Conservation (phyloP, 306 rosid genomes). For the Begonia peltatifolia region DNA sequence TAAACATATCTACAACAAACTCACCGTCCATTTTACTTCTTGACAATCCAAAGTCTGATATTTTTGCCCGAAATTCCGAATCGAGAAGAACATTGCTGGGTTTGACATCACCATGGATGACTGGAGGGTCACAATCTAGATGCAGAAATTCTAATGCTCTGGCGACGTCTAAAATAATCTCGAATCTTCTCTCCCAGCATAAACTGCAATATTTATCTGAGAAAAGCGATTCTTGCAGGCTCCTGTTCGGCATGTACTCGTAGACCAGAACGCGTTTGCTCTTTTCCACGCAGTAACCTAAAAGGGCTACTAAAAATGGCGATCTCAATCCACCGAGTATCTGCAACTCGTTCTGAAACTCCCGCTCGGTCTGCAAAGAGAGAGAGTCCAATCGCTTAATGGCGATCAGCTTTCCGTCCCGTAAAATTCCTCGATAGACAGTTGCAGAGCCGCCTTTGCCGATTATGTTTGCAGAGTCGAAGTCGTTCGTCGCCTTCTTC, state of each 20-base stretch:
- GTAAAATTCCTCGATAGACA: conserved; percentile 65
- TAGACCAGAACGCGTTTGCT: conserved; percentile 58
- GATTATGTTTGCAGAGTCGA: conserved; percentile 51
- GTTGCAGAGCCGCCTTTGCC: conserved; percentile 98
- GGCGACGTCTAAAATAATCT: conserved; percentile 56
- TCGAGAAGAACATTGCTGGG: conserved; percentile 90
- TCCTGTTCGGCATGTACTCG: conserved; percentile 78
- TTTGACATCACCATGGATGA: conserved; percentile 85
- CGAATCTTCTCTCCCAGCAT: conserved; percentile 81
- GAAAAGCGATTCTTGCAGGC: conserved; percentile 83
- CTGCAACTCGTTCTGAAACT: conserved; percentile 91
- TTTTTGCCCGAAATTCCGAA: conserved; percentile 42
- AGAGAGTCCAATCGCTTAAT: conserved; percentile 55
- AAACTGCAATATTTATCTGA: conserved; percentile 43
- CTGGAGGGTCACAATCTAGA: conserved; percentile 87
- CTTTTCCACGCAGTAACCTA: conserved; percentile 80
- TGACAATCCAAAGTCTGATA: conserved; percentile 83
- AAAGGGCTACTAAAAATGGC: conserved; percentile 66
- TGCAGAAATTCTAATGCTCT: conserved; percentile 83
- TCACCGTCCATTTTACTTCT: conserved; percentile 85
- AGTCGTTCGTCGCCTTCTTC: conserved; percentile 52
- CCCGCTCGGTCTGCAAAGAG: conserved; percentile 63
- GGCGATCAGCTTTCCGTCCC: conserved; percentile 63
- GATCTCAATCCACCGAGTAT: conserved; percentile 87
- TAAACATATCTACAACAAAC: conserved; percentile 74